Base-by-base conservation (phyloP, 164 flowering plant species). In the Nymphaea thermarum region DNA sequence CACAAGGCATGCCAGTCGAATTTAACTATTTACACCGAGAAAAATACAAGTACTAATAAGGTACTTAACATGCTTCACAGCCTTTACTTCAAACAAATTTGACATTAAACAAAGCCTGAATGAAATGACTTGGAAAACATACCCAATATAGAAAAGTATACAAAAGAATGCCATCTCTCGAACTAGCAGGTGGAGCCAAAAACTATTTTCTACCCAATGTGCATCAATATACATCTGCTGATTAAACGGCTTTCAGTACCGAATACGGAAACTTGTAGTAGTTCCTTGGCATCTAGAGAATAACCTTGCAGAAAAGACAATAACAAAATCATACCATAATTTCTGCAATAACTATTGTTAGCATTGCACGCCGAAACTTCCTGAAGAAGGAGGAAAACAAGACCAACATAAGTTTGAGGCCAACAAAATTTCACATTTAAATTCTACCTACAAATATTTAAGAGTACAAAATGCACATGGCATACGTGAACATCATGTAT, bases 281-380 rank as follows among this genome's bases (percentile, higher is more conserved):
- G 36, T 25, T 25, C 36, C 36, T 25, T 25, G 36, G 36, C 36
- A 25, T 25, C 36, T 25, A 25, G 36, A 25, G 36, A 25, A 25
- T 25, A 25, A 25, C 36, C 36, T 25, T 25, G 36, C 36, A 16
- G 45, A 65, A 62, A 53, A 3, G 60, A 2, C 15, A 45, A 8
- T 5, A 45, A 45, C 53, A 5, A 25, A 25, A 43, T 51, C 82
- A 66, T 84, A 91, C 98, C 87, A 84, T 73, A 53, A 80, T 80
- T 80, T 94, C 96, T 68, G 86, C 85, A 71, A 87, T 67, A 3
- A 89, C 93, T 60, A 87, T 82, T 42, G 88, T 80, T 73, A 87
- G 91, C 96, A 91, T 91, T 65, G 91, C 93, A 57, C 77, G 79
- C 77, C 84, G 91, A 77, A 94, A 91, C 79, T 91, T 94, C 86